Evolutionary conservation across 306 rosid genomes (phyloP).

Genomic region (Ochetophila trinervis): DNA sequence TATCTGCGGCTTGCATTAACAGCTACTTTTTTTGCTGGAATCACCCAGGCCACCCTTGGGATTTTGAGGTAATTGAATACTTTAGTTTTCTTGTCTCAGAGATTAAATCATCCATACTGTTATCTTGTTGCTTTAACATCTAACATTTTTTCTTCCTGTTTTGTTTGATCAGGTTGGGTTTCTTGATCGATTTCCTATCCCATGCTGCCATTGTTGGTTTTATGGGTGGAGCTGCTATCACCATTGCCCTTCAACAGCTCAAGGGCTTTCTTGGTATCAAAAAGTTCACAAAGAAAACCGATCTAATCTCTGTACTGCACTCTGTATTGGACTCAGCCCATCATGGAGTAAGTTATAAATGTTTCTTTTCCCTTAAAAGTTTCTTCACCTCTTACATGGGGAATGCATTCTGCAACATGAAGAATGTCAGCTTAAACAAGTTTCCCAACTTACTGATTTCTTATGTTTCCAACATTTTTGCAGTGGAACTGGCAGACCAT

Average conservation of each 20-base stretch:
- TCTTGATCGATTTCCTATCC: conserved; percentile 91
- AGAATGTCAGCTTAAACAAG: background rate
- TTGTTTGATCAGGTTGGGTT: conserved; percentile 60
- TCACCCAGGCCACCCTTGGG: conserved; percentile 91
- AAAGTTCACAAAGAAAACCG: conserved; percentile 65
- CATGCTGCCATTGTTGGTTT: conserved; percentile 99
- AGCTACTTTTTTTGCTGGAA: conserved; percentile 93
- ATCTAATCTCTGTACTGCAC: conserved; percentile 63
- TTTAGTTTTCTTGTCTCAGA: background rate
- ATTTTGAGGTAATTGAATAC: conserved; percentile 51
- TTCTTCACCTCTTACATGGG: background rate
- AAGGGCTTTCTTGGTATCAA: conserved; percentile 88
- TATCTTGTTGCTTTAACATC: background rate
- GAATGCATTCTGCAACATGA: background rate
- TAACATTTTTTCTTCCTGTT: conserved; percentile 5
- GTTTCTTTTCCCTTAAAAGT: background rate
- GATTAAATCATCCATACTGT: conserved; percentile 4
- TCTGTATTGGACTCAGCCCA: conserved; percentile 61
- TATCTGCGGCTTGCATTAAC: conserved; percentile 86
- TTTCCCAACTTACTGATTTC: conserved; percentile 18
- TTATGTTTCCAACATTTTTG: conserved; percentile 26
- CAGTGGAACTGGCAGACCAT: conserved; percentile 99
- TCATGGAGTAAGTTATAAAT: conserved; percentile 60
- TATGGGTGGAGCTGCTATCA: conserved; percentile 99
- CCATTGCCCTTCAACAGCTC: conserved; percentile 95